Conservation (phyloP, 768 basidiomycete genomes). For the Infundibulicybe gibba region DNA sequence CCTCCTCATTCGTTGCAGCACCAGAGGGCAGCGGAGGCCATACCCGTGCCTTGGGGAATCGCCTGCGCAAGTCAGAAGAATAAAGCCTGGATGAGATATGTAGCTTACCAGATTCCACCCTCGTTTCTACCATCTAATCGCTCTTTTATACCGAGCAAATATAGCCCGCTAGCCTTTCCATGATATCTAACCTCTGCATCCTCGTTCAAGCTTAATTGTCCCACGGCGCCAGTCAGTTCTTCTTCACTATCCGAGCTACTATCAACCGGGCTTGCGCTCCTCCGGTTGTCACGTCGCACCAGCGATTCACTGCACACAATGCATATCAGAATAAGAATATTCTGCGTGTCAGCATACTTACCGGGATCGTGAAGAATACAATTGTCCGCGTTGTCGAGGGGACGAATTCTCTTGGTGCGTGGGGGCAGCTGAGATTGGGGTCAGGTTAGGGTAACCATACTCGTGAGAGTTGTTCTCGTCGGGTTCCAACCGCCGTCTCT, state of each 20-base stretch:
- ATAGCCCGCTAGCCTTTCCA: conserved; percentile 79
- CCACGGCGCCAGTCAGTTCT: conserved; percentile 65
- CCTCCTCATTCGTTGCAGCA: conserved; percentile 26
- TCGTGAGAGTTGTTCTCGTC: conserved; percentile 11
- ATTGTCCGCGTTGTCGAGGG: background rate
- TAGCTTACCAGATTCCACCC: conserved; percentile 70
- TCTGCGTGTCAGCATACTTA: background rate
- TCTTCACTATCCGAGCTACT: conserved; percentile 35
- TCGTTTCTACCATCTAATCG: conserved; percentile 64
- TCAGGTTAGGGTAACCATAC: conserved; percentile 6
- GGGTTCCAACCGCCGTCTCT: conserved; percentile 45
- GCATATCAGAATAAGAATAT: too few species aligned
- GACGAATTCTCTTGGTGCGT: conserved; percentile 7
- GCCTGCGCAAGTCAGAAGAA: conserved; percentile 35
- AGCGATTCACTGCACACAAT: background rate
- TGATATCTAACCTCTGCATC: conserved; percentile 84
- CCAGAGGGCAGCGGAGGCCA: conserved; percentile 65
- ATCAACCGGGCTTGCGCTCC: conserved; percentile 29
- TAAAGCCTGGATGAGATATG: conserved; percentile 1
- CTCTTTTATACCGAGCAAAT: conserved; percentile 63
- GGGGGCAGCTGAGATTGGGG: conserved; percentile 18
- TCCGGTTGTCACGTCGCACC: conserved; percentile 5
- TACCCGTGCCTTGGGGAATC: conserved; percentile 84
- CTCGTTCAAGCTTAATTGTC: conserved; percentile 86
- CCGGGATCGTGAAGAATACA: background rate